Evolutionary conservation across 2,329 filamentous ascomycete genomes (phyloP).

Genomic region (Trichophyton benhamiae): DNA sequence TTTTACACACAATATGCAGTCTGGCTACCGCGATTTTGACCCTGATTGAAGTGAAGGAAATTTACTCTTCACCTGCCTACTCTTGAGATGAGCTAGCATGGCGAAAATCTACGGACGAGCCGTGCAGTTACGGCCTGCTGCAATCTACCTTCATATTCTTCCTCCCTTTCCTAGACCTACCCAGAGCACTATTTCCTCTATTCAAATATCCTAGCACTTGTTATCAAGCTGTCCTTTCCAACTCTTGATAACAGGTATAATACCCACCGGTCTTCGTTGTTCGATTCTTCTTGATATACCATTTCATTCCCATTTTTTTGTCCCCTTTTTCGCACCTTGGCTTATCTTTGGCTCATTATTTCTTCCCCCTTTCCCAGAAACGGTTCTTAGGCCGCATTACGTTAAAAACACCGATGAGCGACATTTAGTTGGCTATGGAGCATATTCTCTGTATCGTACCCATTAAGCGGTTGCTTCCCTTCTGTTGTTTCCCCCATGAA

Average conservation of each 20-base stretch:
- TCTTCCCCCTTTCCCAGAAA: neutral
- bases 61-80: neutral
- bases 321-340: neutral
- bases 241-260: neutral
- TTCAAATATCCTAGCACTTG: neutral
- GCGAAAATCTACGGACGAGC: neutral
- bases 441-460: neutral
- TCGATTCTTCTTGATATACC: conserved; percentile 2
- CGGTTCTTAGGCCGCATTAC: neutral
- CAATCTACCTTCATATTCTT: neutral
- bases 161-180: neutral
- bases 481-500: neutral
- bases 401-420: neutral
- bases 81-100: neutral
- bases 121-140: neutral
- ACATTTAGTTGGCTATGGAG: neutral
- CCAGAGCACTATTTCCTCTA: neutral
- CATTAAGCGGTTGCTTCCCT: neutral
- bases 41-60: neutral
- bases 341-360: neutral
- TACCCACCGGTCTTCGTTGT: neutral
- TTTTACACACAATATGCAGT: neutral
- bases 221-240: neutral
- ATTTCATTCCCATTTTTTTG: neutral
- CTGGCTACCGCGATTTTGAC: neutral